Percentiles rank a stretch among this genome's conserved stretches.
phyloP scores from a whole-genome alignment of 352 stramenopile species.

The Globisporangium cylindrosporum region DNA sequence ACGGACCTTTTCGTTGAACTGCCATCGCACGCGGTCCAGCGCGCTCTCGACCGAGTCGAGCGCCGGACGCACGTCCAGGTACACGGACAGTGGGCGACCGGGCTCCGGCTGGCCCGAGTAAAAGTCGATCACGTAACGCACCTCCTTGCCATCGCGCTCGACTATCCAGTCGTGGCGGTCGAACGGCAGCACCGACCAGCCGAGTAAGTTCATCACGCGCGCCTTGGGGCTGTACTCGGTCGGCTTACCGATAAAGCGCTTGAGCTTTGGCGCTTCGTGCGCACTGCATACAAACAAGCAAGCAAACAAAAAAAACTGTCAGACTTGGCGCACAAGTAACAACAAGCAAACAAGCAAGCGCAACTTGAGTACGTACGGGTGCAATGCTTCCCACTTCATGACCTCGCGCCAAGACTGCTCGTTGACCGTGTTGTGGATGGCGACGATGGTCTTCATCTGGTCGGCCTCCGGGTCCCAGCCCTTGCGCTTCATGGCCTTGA shows the following conservation, averaged over 20 bases:
- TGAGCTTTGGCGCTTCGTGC: conserved; percentile 80
- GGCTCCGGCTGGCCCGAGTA: conserved; percentile 92
- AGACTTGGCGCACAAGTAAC: not conserved
- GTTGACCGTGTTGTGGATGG: conserved; percentile 98
- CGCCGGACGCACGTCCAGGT: conserved; percentile 96
- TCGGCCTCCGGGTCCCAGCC: conserved; percentile 89
- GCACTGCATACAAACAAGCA: conserved; percentile 21
- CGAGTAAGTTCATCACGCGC: conserved; percentile 83
- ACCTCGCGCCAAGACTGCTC: conserved; percentile 95
- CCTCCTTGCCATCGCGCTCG: conserved; percentile 86
- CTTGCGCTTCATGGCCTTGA: conserved; percentile 97
- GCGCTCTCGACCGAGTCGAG: conserved; percentile 87
- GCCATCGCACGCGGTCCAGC: conserved; percentile 77
- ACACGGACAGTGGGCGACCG: conserved; percentile 86
- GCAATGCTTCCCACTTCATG: conserved; percentile 88
- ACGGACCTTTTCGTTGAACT: conserved; percentile 74
- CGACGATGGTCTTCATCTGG: conserved; percentile 95
- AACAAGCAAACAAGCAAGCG: not conserved
- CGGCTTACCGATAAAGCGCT: conserved; percentile 94
- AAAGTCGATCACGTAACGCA: conserved; percentile 99
- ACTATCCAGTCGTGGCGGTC: conserved; percentile 99
- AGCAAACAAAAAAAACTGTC: conserved; percentile 8
- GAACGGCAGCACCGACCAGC: conserved; percentile 93
- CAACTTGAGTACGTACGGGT: conserved; percentile 29
- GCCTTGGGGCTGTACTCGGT: conserved; percentile 94